These are phyloP conservation scores for Naganishia cerealis DNA, from an alignment of 1,284 basidiomycete species.

Conservation along the genomic window DNA sequence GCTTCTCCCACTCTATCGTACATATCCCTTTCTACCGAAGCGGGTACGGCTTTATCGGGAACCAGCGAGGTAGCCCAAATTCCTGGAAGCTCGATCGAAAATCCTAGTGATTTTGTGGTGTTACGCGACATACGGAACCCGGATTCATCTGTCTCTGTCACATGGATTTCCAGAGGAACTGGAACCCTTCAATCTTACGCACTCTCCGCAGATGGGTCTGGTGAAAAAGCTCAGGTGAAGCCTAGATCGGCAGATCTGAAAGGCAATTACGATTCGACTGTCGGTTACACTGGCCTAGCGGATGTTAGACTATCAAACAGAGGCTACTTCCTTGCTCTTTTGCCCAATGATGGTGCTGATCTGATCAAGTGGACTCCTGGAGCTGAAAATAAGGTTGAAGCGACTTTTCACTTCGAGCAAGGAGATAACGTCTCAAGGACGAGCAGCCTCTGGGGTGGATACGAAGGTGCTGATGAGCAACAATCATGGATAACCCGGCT, in stretches of 20 bases:
- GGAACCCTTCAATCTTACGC: background rate
- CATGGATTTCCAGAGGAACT: constrained; percentile 15
- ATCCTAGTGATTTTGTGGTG: constrained; percentile 43
- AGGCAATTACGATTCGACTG: constrained; percentile 8
- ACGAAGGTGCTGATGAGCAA: constrained; percentile 57
- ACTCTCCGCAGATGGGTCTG: background rate
- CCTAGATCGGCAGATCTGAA: background rate
- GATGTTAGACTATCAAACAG: constrained; percentile 45
- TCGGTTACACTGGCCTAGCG: constrained; percentile 22
- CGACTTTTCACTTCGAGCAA: constrained; percentile 21
- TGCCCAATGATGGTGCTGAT: constrained; percentile 61
- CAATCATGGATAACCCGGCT: constrained; percentile 67
- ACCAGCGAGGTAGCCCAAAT: constrained; percentile 60
- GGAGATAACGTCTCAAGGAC: constrained; percentile 15
- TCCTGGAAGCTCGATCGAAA: constrained; percentile 59
- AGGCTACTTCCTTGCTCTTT: constrained; percentile 55
- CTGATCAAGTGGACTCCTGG: constrained; percentile 53
- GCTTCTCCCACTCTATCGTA: constrained; percentile 67
- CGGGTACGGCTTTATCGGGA: constrained; percentile 58
- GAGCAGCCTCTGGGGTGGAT: constrained; percentile 53
- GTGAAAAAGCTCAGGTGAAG: background rate
- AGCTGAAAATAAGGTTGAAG: background rate
- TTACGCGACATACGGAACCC: constrained; percentile 19
- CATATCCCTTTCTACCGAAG: constrained; percentile 57
- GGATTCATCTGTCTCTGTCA: background rate